Evolutionary conservation across 2,329 filamentous ascomycete species (phyloP).

Genomic region (Fusarium succisae): DNA sequence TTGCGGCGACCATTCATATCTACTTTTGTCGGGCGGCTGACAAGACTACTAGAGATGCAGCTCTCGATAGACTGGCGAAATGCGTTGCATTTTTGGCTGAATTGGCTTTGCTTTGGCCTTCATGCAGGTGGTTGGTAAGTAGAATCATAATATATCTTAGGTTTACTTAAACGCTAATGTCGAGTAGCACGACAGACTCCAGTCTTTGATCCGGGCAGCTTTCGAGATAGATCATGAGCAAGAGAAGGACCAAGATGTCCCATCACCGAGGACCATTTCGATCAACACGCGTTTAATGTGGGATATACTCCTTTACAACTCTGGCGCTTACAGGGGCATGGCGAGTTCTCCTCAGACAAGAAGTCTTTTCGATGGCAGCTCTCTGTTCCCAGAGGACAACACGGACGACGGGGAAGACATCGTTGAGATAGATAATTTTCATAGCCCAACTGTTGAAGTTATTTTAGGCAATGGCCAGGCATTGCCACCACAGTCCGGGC

Average conservation of each 20-base stretch:
- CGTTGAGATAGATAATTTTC: background rate
- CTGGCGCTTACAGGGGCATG: background rate
- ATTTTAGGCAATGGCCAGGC: background rate
- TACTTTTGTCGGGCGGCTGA: background rate
- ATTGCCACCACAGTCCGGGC: background rate
- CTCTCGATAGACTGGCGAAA: background rate
- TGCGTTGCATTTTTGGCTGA: background rate
- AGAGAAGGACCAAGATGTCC: background rate
- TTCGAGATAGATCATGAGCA: background rate
- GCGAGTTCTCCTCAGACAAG: background rate
- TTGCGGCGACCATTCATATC: background rate
- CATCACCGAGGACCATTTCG: background rate
- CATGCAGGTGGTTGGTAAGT: background rate
- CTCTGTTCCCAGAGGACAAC: background rate
- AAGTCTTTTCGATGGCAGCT: background rate
- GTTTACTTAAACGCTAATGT: background rate
- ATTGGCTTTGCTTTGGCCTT: background rate
- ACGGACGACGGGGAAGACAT: background rate
- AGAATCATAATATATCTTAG: fast-evolving
- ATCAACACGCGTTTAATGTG: background rate
- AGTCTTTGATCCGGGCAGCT: background rate
- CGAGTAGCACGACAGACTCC: background rate
- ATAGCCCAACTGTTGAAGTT: background rate
- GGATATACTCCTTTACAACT: background rate
- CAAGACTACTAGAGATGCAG: background rate